phyloP scores from a whole-genome alignment of 441 rosid species.

The Gossypium schwendimanii region DNA sequence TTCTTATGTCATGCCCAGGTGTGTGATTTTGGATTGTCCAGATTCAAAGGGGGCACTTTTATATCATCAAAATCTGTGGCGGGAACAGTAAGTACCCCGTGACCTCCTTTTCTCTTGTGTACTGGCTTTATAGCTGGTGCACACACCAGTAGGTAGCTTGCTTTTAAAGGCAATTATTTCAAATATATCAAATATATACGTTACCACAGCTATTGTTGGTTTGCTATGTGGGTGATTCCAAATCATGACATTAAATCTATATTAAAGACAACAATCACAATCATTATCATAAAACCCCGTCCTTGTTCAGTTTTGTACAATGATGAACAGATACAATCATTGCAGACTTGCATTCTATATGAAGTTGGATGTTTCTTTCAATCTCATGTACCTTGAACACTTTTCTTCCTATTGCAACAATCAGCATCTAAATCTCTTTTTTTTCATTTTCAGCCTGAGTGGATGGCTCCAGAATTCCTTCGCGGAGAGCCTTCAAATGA shows the following conservation, averaged over 20 bases:
- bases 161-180: neutral
- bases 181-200: neutral
- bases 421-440: constrained; percentile 36
- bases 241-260: neutral
- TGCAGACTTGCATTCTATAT: neutral
- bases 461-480: constrained; percentile 99
- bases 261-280: neutral
- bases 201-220: neutral
- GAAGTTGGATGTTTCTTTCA: neutral
- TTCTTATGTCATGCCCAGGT: constrained; percentile 41
- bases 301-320: neutral
- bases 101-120: neutral
- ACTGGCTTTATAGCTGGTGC: neutral
- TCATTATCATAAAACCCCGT: neutral
- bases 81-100: constrained; percentile 62
- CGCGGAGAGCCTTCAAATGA: constrained; percentile 95
- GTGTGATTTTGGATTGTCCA: constrained; percentile 91
- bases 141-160: neutral
- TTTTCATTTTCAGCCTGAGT: constrained; percentile 82
- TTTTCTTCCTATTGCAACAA: constrained; percentile 25
- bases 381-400: neutral
- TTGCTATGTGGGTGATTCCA: neutral
- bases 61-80: constrained; percentile 93
- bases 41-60: constrained; percentile 80
- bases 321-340: neutral